phyloP scores from a whole-genome alignment of 2,329 filamentous ascomycete genomes.

The Scedosporium boydii region DNA sequence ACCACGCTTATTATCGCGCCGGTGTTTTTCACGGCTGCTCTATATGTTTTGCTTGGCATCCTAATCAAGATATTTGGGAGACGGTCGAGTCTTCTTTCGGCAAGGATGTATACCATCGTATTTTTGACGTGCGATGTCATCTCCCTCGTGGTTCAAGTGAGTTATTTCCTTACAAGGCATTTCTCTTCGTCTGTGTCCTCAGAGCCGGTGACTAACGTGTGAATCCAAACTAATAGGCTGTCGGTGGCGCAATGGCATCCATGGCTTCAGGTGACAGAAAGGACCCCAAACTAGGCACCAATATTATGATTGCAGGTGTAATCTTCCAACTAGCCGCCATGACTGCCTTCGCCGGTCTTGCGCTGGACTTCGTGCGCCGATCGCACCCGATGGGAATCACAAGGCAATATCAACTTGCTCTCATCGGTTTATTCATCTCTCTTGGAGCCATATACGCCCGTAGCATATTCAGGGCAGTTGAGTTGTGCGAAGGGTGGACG shows the following conservation, averaged over 20 bases:
- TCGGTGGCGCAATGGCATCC: constrained; percentile 37
- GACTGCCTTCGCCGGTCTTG: constrained; percentile 31
- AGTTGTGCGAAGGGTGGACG: constrained; percentile 37
- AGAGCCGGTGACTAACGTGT: too few relatives aligned
- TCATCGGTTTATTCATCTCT: constrained; percentile 29
- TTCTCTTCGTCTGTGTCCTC: too few relatives aligned
- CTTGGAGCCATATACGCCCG: constrained; percentile 34
- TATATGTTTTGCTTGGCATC: constrained; percentile 37
- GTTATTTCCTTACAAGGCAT: constrained; percentile 12
- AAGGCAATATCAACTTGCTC: constrained; percentile 13
- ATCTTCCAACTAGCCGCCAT: constrained; percentile 40
- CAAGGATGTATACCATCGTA: constrained; percentile 33
- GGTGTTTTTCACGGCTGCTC: constrained; percentile 40
- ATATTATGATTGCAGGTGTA: constrained; percentile 40
- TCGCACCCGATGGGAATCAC: constrained; percentile 21
- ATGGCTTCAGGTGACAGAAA: constrained; percentile 11
- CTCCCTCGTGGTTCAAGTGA: constrained; percentile 24
- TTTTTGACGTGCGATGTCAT: constrained; percentile 21
- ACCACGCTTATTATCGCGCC: constrained; percentile 33
- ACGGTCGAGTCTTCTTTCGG: constrained; percentile 28
- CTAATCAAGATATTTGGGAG: constrained; percentile 34
- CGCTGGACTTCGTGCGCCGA: constrained; percentile 27
- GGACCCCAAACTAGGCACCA: constrained; percentile 30
- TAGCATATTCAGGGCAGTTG: constrained; percentile 39
- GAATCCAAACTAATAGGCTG: constrained; percentile 20